These are phyloP conservation scores for Phytophthora capsici DNA, from an alignment of 352 stramenopile species.

Conservation along the genomic window DNA sequence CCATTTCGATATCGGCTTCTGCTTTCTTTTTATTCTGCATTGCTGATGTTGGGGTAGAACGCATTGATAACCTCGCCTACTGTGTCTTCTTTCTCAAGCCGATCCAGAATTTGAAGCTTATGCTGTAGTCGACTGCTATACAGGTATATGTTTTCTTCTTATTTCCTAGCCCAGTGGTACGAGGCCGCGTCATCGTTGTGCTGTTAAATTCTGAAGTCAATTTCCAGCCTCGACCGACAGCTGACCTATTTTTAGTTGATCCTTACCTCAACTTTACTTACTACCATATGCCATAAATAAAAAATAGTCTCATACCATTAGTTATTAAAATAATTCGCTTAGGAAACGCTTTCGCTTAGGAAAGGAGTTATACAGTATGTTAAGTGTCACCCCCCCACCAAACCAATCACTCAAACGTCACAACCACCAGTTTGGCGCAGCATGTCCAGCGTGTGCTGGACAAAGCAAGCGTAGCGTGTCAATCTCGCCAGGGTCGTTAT, in stretches of 20 bases:
- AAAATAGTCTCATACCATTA: background rate
- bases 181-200: background rate
- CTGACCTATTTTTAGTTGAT: background rate
- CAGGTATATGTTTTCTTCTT: background rate
- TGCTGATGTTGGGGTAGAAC: background rate
- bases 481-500: too few relatives aligned
- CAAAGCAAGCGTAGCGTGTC: too few relatives aligned
- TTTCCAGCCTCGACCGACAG: too few relatives aligned
- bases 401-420: too few relatives aligned
- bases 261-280: too few relatives aligned
- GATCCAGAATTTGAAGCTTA: background rate
- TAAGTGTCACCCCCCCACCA: too few relatives aligned
- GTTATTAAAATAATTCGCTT: background rate
- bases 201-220: background rate
- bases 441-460: too few relatives aligned
- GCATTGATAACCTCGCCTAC: background rate
- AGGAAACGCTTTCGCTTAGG: too few relatives aligned
- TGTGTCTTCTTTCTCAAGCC: background rate
- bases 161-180: background rate
- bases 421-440: too few relatives aligned
- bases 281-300: background rate
- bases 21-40: background rate
- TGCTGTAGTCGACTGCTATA: background rate
- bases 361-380: background rate
- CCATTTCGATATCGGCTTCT: conserved; percentile 6